phyloP scores from a whole-genome alignment of 306 rosid species.

The Astragalus glycyphyllos region DNA sequence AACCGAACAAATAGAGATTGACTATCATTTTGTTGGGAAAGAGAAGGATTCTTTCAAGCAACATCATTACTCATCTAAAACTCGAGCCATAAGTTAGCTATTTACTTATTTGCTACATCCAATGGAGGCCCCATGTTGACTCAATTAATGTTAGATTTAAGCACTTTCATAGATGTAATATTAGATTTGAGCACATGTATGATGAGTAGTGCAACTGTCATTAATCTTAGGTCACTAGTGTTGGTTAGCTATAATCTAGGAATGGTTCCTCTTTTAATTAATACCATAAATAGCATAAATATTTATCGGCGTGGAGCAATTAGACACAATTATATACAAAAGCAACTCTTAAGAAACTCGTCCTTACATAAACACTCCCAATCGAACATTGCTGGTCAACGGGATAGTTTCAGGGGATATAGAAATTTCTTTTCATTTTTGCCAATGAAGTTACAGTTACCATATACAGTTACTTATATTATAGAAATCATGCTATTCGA shows the following conservation, averaged over 20 bases:
- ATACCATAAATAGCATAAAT: background rate
- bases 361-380: conserved; percentile 8
- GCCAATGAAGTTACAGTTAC: conserved; percentile 18
- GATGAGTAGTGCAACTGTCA: conserved; percentile 2
- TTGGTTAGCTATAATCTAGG: conserved; percentile 20
- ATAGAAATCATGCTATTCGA: conserved; percentile 31
- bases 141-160: background rate
- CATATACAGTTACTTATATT: conserved; percentile 7
- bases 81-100: background rate
- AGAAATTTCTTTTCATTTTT: conserved; percentile 18
- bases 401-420: background rate
- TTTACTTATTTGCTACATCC: conserved; percentile 7
- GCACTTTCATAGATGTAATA: background rate
- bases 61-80: background rate
- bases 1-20: conserved; percentile 5
- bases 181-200: background rate
- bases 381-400: conserved; percentile 20
- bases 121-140: background rate
- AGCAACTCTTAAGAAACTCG: conserved; percentile 17
- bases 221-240: background rate
- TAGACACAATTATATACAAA: conserved; percentile 22
- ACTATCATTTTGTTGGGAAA: conserved; percentile 1
- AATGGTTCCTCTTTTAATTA: background rate
- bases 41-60: background rate
- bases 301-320: background rate